Percentiles rank a stretch among this genome's conserved stretches.
Conservation (phyloP, 441 rosid genomes). For the Biscutella laevigata region DNA sequence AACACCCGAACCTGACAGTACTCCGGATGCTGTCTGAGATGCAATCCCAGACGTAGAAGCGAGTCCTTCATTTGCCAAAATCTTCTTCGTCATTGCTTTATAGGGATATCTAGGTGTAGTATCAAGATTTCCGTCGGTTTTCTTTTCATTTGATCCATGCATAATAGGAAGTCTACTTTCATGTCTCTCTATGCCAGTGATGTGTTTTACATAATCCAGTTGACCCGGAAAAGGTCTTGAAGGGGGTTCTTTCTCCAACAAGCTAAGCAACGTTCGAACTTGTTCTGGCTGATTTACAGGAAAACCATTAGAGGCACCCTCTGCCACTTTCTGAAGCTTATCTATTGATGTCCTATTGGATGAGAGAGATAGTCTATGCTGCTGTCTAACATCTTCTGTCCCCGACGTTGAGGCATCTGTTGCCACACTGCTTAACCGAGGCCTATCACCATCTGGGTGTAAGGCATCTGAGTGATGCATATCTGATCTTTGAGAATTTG, state of each 20-base stretch:
- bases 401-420: no score
- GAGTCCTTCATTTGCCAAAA: constrained; percentile 48
- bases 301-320: constrained; percentile 54
- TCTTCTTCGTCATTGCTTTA: constrained; percentile 56
- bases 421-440: constrained; percentile 48
- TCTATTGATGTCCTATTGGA: constrained; percentile 57
- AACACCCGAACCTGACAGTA: constrained; percentile 91
- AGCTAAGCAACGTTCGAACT: constrained; percentile 94
- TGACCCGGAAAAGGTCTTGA: constrained; percentile 82
- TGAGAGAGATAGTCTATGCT: constrained; percentile 39
- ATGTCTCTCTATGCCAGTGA: constrained; percentile 76
- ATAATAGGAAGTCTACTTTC: constrained; percentile 77
- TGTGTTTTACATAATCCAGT: constrained; percentile 69
- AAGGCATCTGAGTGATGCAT: constrained; percentile 45
- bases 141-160: constrained; percentile 76
- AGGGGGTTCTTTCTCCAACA: constrained; percentile 97
- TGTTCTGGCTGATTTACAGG: constrained; percentile 59
- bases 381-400: constrained; percentile 49
- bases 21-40: constrained; percentile 90
- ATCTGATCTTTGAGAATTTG: constrained; percentile 59
- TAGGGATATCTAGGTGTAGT: constrained; percentile 47
- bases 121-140: constrained; percentile 61
- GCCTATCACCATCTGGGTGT: constrained; percentile 50
- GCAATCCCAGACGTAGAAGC: constrained; percentile 70
- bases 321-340: constrained; percentile 59